phyloP scores from a whole-genome alignment of 1,139 yeast species.

The Pneumocystis oryctolagi region DNA sequence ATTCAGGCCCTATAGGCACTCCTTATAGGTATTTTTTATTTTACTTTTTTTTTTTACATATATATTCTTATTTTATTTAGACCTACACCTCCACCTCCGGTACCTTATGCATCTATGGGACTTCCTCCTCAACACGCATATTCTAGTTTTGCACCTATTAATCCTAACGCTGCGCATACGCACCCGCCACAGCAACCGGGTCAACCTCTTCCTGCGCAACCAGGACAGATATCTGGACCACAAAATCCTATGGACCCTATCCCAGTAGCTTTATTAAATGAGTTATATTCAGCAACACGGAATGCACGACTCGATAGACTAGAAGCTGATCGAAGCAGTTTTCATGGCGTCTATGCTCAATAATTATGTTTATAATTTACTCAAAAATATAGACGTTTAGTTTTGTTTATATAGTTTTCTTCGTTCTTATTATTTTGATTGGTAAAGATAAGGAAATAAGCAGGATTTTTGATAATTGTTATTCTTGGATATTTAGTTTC shows the following conservation, averaged over 20 bases:
- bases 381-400: background rate
- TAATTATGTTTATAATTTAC: slow-evolving; percentile 13
- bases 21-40: slow-evolving; percentile 19
- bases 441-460: background rate
- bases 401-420: background rate
- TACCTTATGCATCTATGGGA: slow-evolving; percentile 26
- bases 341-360: slow-evolving; percentile 29
- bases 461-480: background rate
- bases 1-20: slow-evolving; percentile 19
- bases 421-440: background rate
- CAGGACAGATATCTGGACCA: slow-evolving; percentile 13
- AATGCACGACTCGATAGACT: slow-evolving; percentile 37
- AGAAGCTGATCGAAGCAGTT: slow-evolving; percentile 32
- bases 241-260: slow-evolving; percentile 27
- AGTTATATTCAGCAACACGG: slow-evolving; percentile 33
- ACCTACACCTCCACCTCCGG: slow-evolving; percentile 24
- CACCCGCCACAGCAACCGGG: slow-evolving; percentile 15
- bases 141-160: slow-evolving; percentile 28
- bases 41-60: background rate
- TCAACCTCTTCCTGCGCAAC: slow-evolving; percentile 9
- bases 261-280: slow-evolving; percentile 32
- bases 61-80: slow-evolving; percentile 8
- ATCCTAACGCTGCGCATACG: slow-evolving; percentile 24
- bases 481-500: background rate
- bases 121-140: slow-evolving; percentile 23